phyloP scores from a whole-genome alignment of 2,329 filamentous ascomycete species.

The Eurotiales sp. region DNA sequence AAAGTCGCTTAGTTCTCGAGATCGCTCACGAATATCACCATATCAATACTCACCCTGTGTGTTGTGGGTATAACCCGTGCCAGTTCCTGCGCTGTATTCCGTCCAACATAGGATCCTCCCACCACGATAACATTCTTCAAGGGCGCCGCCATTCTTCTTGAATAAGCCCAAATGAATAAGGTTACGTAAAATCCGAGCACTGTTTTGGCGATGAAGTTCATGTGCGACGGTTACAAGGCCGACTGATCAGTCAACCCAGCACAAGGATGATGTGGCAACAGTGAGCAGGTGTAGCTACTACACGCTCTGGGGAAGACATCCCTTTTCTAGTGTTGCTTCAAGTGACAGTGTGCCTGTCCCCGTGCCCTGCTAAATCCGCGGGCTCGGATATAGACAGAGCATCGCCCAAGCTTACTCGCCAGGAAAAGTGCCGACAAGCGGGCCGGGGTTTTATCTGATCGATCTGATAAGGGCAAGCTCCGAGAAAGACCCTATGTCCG shows the following conservation, averaged over 20 bases:
- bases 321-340: not conserved
- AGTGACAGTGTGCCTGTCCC: not conserved
- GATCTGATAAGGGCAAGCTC: constrained; percentile 5
- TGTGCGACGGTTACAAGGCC: not conserved
- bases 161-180: too few relatives aligned
- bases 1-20: constrained; percentile 2
- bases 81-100: constrained; percentile 33
- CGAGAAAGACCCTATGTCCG: not conserved
- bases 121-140: constrained; percentile 34
- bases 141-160: constrained; percentile 23
- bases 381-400: constrained; percentile 4
- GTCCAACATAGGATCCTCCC: constrained; percentile 35
- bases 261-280: not conserved
- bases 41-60: constrained; percentile 26
- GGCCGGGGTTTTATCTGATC: constrained; percentile 5
- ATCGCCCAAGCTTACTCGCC: not conserved
- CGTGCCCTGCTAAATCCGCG: not conserved
- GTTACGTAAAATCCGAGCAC: not conserved
- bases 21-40: too few relatives aligned
- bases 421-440: not conserved
- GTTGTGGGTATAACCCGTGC: constrained; percentile 31
- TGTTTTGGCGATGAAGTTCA: not conserved
- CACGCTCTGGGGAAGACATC: not conserved
- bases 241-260: not conserved
- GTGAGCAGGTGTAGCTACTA: not conserved